A percentile compares a stretch with the other conserved stretches of the same genome.
These are phyloP conservation scores for Xylaria castorea DNA, from an alignment of 495 filamentous ascomycete species.

Conservation along the genomic window DNA sequence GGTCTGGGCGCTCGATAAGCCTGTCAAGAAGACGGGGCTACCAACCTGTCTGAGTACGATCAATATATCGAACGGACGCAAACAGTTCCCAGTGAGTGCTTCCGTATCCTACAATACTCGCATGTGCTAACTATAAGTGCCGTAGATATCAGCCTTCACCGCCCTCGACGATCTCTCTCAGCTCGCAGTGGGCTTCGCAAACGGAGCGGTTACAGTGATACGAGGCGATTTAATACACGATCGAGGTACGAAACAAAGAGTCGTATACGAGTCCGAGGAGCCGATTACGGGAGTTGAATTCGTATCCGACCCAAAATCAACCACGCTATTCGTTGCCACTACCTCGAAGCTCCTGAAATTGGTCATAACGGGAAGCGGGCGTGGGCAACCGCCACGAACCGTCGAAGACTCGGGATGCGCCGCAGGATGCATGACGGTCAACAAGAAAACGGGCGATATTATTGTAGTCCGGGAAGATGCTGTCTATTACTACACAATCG, in stretches of 20 bases:
- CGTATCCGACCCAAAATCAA: slow-evolving; percentile 65
- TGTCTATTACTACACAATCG: slow-evolving; percentile 87
- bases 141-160: slow-evolving; percentile 88
- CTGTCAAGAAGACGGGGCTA: slow-evolving; percentile 89
- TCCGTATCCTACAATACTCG: not conserved
- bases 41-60: slow-evolving; percentile 87
- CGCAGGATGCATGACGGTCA: slow-evolving; percentile 90
- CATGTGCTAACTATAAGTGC: slow-evolving; percentile 19
- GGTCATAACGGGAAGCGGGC: slow-evolving; percentile 82
- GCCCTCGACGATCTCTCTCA: slow-evolving; percentile 86
- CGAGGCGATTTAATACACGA: slow-evolving; percentile 95
- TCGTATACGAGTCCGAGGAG: slow-evolving; percentile 96
- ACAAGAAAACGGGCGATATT: slow-evolving; percentile 79
- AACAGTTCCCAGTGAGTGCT: slow-evolving; percentile 81
- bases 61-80: slow-evolving; percentile 86
- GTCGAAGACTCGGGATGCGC: slow-evolving; percentile 89
- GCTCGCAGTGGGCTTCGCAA: slow-evolving; percentile 92
- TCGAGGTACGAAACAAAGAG: slow-evolving; percentile 92
- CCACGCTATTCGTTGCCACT: slow-evolving; percentile 88
- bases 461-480: slow-evolving; percentile 93
- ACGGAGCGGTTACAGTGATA: slow-evolving; percentile 91
- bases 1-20: slow-evolving; percentile 94
- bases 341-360: slow-evolving; percentile 88
- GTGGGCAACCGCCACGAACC: slow-evolving; percentile 85
- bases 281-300: slow-evolving; percentile 91